A percentile compares a stretch with the other conserved stretches of the same genome.
Evolutionary conservation across 768 basidiomycete genomes (phyloP).

Genomic region (Phaeotremella fagi): DNA sequence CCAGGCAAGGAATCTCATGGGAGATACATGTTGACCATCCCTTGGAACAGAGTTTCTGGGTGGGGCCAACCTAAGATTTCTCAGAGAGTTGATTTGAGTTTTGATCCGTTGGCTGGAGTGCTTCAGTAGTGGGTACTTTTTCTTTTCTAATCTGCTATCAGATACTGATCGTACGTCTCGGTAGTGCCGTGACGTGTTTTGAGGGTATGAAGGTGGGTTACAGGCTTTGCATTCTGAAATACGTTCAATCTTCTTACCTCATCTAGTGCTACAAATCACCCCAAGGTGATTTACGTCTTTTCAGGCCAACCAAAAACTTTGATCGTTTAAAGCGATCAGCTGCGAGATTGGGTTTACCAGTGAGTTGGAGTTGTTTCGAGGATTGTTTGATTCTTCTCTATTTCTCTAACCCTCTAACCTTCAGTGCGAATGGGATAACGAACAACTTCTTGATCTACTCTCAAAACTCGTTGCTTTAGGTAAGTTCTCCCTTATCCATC

Average conservation of each 20-base stretch:
- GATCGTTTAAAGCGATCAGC: slow-evolving; percentile 70
- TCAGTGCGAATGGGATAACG: slow-evolving; percentile 39
- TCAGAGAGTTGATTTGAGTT: slow-evolving; percentile 67
- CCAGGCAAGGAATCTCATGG: slow-evolving; percentile 37
- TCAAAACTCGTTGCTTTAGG: slow-evolving; percentile 38
- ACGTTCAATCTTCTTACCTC: background rate
- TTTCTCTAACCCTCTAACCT: background rate
- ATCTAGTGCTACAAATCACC: slow-evolving; percentile 59
- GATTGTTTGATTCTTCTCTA: background rate
- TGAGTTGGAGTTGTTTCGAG: slow-evolving; percentile 6
- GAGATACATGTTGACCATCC: slow-evolving; percentile 67
- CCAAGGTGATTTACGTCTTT: slow-evolving; percentile 68
- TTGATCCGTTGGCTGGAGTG: slow-evolving; percentile 78
- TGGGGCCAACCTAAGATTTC: slow-evolving; percentile 79
- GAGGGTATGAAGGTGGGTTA: slow-evolving; percentile 82
- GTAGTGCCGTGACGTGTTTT: slow-evolving; percentile 50
- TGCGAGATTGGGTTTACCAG: slow-evolving; percentile 35
- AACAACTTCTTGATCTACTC: slow-evolving; percentile 34
- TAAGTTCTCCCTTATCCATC: slow-evolving; percentile 5
- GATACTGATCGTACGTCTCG: background rate
- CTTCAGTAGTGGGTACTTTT: slow-evolving; percentile 75
- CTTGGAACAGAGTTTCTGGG: slow-evolving; percentile 65
- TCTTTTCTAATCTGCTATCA: slow-evolving; percentile 51
- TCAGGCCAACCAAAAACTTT: slow-evolving; percentile 97
- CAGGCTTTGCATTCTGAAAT: background rate